Conservation (phyloP, 768 basidiomycete species). For the Leucocoprinus sp. region DNA sequence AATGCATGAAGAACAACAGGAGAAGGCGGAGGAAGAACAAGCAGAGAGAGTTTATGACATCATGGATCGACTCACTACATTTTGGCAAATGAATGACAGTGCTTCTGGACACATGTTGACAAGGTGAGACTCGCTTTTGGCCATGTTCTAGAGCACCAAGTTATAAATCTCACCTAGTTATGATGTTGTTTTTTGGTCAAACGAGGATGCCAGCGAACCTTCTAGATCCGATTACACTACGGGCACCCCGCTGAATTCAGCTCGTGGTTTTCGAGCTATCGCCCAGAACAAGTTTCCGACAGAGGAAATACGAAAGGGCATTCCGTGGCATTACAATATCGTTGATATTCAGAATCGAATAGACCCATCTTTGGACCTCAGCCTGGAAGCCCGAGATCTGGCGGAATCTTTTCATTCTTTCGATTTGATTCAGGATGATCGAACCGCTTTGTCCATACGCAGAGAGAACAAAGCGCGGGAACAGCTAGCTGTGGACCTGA, state of each 20-base stretch:
- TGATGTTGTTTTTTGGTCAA: conserved; percentile 52
- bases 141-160: not conserved
- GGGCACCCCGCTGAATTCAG: conserved; percentile 41
- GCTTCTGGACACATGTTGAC: conserved; percentile 51
- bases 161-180: conserved; percentile 32
- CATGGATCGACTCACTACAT: conserved; percentile 44
- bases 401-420: conserved; percentile 33
- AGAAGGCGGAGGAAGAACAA: conserved; percentile 26
- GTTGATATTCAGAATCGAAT: conserved; percentile 34
- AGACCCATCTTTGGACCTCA: conserved; percentile 27
- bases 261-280: conserved; percentile 45
- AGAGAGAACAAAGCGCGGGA: conserved; percentile 50
- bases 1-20: conserved; percentile 18
- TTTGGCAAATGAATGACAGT: conserved; percentile 45
- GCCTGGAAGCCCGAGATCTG: conserved; percentile 22
- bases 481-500: conserved; percentile 55
- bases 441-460: conserved; percentile 31
- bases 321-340: conserved; percentile 50
- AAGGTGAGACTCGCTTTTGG: conserved; percentile 31
- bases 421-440: conserved; percentile 32
- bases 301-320: conserved; percentile 27
- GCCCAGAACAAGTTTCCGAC: conserved; percentile 37
- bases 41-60: conserved; percentile 35
- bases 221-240: conserved; percentile 54
- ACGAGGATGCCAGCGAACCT: conserved; percentile 34